Evolutionary conservation across 2,329 filamentous ascomycete species (phyloP).

Genomic region (Hortaea sp.): DNA sequence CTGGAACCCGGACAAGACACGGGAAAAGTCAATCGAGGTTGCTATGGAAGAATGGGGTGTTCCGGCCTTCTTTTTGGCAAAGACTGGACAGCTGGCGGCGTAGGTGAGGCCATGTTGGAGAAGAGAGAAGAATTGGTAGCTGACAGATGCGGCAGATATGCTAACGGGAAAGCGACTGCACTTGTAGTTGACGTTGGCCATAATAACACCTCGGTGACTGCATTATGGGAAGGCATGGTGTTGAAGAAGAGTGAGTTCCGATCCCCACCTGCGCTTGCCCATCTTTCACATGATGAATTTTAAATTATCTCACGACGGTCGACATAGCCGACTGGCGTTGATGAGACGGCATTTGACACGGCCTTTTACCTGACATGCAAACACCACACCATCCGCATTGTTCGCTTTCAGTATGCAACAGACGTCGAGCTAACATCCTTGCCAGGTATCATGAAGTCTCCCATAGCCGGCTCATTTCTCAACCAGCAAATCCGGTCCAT

Average conservation of each 20-base stretch:
- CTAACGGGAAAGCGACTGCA: constrained; percentile 83
- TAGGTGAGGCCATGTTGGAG: constrained; percentile 26
- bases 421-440: not conserved
- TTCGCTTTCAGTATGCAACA: not conserved
- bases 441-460: constrained; percentile 67
- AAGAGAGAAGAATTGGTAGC: constrained; percentile 1
- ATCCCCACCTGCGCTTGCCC: not conserved
- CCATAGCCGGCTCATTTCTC: constrained; percentile 79
- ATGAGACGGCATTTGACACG: constrained; percentile 9
- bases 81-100: constrained; percentile 79
- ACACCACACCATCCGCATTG: not conserved
- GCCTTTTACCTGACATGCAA: constrained; percentile 1
- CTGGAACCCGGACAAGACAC: constrained; percentile 78
- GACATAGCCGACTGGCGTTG: constrained; percentile 6
- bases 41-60: constrained; percentile 96
- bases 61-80: constrained; percentile 87
- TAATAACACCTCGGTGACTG: constrained; percentile 77
- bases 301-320: constrained; percentile 11
- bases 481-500: constrained; percentile 78
- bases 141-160: constrained; percentile 47
- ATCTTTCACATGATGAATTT: constrained; percentile 3
- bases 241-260: constrained; percentile 56
- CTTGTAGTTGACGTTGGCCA: constrained; percentile 89
- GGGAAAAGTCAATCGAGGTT: constrained; percentile 91
- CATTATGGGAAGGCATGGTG: constrained; percentile 89